A percentile compares a stretch with the other conserved stretches of the same genome.
Conservation (phyloP, 2,329 filamentous ascomycete genomes). For the Paecilomyces sp. region DNA sequence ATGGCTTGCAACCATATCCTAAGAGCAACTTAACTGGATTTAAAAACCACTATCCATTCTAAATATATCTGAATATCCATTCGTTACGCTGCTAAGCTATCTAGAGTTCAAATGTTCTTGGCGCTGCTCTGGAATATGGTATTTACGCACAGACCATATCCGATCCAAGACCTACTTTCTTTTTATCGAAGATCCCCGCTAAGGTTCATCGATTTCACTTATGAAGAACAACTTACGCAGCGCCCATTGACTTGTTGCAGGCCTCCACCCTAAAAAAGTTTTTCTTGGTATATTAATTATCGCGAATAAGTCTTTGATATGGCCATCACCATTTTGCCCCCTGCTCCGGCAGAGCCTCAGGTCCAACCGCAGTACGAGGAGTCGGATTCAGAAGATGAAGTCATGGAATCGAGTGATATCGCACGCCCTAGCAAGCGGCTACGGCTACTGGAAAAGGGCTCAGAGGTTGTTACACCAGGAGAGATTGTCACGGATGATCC, state of each 20-base stretch:
- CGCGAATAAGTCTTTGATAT: constrained; percentile 26
- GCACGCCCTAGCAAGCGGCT: constrained; percentile 32
- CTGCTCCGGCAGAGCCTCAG: constrained; percentile 30
- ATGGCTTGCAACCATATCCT: no score
- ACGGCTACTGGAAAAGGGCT: constrained; percentile 22
- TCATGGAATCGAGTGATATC: constrained; percentile 16
- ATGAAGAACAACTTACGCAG: neutral
- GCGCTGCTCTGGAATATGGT: neutral
- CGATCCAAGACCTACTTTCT: neutral
- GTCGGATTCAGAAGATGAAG: constrained; percentile 38
- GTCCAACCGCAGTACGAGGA: constrained; percentile 32
- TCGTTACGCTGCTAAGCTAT: no score
- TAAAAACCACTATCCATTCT: no score
- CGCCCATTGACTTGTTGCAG: neutral
- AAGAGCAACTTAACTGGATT: no score
- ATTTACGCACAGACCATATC: neutral
- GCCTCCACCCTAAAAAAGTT: neutral
- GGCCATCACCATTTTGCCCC: constrained; percentile 54
- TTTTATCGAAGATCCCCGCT: neutral
- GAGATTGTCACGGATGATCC: constrained; percentile 81
- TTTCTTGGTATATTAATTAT: neutral
- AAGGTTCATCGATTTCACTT: neutral
- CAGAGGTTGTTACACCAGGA: constrained; percentile 74
- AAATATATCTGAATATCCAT: no score
- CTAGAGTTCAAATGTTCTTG: no score